Evolutionary conservation across 1,139 yeast genomes (phyloP), one percentile per base, ranked within the genome.

Genomic region (Wickerhamomyces sp.): DNA sequence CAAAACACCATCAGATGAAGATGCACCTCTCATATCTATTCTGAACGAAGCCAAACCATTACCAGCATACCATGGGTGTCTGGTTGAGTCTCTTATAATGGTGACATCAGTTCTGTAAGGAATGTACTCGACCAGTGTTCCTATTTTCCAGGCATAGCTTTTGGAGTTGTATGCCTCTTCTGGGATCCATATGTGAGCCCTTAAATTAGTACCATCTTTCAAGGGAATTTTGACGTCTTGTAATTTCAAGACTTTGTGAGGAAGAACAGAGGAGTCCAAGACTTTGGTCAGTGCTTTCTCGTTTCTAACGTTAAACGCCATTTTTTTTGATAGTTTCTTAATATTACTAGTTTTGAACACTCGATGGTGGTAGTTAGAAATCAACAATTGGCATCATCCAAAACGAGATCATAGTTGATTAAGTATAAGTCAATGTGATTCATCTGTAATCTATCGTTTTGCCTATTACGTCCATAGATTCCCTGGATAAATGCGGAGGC

Each of bases 31-130:
- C 69, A 68, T 67, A 43, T 67, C 72, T 16, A 68, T 61, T 51
- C 72, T 52, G 40, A 67, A 54, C 3, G 68, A 64, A 1, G 68
- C 69, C 28, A 68, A 55, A 0, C 73, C 73, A 43, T 64, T 60
- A 13, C 70, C 71, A 2, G 72, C 70, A 45, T 64, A 68, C 50
- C 59, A 67, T 3, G 72, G 67, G 45, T 68, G 72, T 44, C 72
- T 56, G 27, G 67, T 60, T 1, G 67, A 54, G 44, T 68, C 73
- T 50, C 72, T 52, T 33, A 63, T 58, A n/a, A 65, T 55, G 2
- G 73, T 68, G 41, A 65, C 71, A 44, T 65, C 68, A n/a, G 69
- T 65, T 46, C 72, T 50, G 46, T 68, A 67, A 0, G 73, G 73
- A 32, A 68, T 59, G 44, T 68, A 67, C 44, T 68, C 73, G 28